Base-by-base conservation (phyloP, 108 stramenopile genomes). In the Cyclotella cryptica region DNA sequence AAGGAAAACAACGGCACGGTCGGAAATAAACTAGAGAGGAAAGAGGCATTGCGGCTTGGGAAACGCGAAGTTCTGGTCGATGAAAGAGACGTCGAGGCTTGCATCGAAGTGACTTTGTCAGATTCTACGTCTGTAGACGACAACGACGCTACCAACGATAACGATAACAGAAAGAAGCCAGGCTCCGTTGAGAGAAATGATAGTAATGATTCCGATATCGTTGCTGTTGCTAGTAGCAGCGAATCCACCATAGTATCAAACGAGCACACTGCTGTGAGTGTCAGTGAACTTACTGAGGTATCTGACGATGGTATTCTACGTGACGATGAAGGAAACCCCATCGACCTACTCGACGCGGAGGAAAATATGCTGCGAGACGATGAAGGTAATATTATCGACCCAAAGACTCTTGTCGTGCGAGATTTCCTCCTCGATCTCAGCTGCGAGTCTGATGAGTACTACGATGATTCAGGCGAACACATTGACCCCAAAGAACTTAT, bases 251-350 rank as follows among this genome's bases (percentile, higher is more conserved):
- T 13, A 26, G 9, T 47, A 26, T 47, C 66, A 26, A 66, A 49
- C 21, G 62, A 42, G 26, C 27, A 24, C 1, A 22, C 58, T 40
- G 62, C 30, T 47, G 21, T 66, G 43, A 71, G 70, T 43, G 21
- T 59, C 22, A 26, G 70, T 29, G 75, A 76, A 58, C 10, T 46
- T 54, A 76, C 66, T 27, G 66, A 67, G 19, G 55, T 47, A 9
- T 67, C 75, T 17, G 75, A 76, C 29, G 75, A 76, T 42, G 58
- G 64, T 27, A 68, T 76, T 40, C 66, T 76, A 11, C 75, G 75
- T 29, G 75, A 76, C n/a, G 75, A 76, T 41, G 75, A 76, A 45
- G 75, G 75, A 19, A 76, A 76, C 28, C 66, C 75, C 35, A 67
- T 76, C 29, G 75, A 76, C 21, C 75, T 47, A 10, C 30, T 57